Conservation (phyloP, 352 stramenopile genomes). For the Blastocystis sp. region DNA sequence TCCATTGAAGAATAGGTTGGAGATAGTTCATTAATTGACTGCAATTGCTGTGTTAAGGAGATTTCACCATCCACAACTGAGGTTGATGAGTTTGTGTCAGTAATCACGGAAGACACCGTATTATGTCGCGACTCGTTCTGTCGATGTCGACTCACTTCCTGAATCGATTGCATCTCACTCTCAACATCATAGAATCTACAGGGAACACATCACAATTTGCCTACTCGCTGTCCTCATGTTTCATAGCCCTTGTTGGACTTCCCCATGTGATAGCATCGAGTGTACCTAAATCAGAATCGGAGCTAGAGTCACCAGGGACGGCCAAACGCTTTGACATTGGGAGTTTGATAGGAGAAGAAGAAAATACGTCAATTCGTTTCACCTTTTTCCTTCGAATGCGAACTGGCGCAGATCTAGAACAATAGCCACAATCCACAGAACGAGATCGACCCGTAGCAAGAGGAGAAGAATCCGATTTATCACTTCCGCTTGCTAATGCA, state of each 20-base stretch:
- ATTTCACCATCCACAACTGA: conserved; percentile 19
- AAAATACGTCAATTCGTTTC: conserved; percentile 6
- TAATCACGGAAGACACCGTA: not conserved
- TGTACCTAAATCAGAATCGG: not conserved
- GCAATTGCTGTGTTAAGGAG: conserved; percentile 43
- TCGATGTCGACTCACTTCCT: conserved; percentile 14
- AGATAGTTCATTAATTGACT: conserved; percentile 30
- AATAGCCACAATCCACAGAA: not conserved
- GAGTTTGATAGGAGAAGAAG: not conserved
- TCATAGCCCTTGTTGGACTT: not conserved
- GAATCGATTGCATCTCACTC: conserved; percentile 35
- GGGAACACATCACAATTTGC: not conserved
- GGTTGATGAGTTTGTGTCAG: conserved; percentile 24
- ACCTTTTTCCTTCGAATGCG: not conserved
- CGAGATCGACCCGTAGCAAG: not conserved
- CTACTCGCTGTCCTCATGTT: not conserved
- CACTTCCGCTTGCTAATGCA: not conserved
- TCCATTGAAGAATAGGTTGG: not conserved
- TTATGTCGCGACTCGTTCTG: not conserved
- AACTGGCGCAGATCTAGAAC: not conserved
- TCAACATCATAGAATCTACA: conserved; percentile 29
- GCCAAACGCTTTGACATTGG: not conserved
- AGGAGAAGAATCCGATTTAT: not conserved
- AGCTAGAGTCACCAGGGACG: not conserved
- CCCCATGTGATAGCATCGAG: conserved; percentile 25